Percentiles rank a stretch among this genome's conserved stretches.
Conservation (phyloP, 345 rosid genomes). For the Mallotus nudiflorus region DNA sequence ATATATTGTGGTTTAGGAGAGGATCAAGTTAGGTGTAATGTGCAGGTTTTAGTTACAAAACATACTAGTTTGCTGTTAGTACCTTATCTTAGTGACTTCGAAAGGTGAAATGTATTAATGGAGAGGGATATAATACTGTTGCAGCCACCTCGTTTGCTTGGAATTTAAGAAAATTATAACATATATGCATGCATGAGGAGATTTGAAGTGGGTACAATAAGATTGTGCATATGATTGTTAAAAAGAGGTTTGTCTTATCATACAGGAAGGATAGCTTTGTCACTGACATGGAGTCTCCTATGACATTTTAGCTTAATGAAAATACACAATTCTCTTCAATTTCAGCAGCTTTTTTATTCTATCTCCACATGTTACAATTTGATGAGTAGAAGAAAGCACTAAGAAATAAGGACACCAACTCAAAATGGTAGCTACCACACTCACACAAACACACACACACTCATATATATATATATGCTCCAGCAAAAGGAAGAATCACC, state of each 20-base stretch:
- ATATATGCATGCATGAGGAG: too few relatives aligned
- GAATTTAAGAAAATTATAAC: constrained; percentile 34
- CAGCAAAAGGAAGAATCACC: too few relatives aligned
- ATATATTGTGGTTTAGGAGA: constrained; percentile 2
- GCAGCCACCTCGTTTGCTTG: constrained; percentile 33
- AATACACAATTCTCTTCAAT: background rate
- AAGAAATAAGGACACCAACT: too few relatives aligned
- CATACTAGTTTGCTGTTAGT: background rate
- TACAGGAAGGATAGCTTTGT: background rate
- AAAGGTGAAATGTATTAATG: constrained; percentile 4
- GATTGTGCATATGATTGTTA: constrained; percentile 26
- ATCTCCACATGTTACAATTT: background rate
- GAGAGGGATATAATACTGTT: constrained; percentile 16
- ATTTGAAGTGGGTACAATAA: constrained; percentile 23
- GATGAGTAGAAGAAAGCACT: too few relatives aligned
- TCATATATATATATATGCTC: too few relatives aligned
- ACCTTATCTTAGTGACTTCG: background rate
- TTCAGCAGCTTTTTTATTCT: background rate
- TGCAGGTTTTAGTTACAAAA: background rate
- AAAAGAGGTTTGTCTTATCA: constrained; percentile 1
- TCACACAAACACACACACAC: too few relatives aligned
- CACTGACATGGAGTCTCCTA: background rate
- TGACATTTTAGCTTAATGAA: constrained; percentile 4
- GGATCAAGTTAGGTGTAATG: constrained; percentile 16
- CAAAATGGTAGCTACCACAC: too few relatives aligned